These are phyloP conservation scores for Oxyria digyna DNA, from an alignment of 148 eudicot genomes.

Conservation along the genomic window DNA sequence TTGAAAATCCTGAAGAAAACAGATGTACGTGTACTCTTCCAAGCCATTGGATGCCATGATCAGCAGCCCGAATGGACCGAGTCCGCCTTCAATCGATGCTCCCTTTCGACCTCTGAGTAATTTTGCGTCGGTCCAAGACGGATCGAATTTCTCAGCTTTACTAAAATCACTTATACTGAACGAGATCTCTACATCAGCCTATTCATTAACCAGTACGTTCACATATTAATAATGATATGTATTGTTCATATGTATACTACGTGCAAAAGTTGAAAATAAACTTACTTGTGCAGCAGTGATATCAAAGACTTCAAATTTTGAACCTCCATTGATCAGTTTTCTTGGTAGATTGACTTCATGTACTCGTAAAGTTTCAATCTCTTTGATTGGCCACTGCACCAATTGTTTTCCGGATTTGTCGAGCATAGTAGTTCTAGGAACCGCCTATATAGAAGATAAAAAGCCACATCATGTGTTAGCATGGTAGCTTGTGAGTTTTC, in stretches of 20 bases:
- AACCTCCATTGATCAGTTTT: no score
- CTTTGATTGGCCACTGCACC: slow-evolving; percentile 63
- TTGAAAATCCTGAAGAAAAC: slow-evolving; percentile 30
- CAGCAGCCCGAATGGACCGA: slow-evolving; percentile 29
- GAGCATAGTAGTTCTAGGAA: slow-evolving; percentile 52
- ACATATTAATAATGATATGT: no score
- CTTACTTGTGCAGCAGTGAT: background rate
- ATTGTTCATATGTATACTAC: no score
- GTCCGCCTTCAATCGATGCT: slow-evolving; percentile 12
- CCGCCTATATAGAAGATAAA: slow-evolving; percentile 21
- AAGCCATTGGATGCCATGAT: slow-evolving; percentile 19
- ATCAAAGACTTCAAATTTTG: no score
- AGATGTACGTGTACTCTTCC: slow-evolving; percentile 27
- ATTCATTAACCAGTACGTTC: background rate
- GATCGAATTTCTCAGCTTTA: slow-evolving; percentile 32
- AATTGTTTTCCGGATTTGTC: slow-evolving; percentile 38
- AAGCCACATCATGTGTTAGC: no score
- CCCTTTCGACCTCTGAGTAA: slow-evolving; percentile 31
- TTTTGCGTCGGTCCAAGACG: slow-evolving; percentile 38
- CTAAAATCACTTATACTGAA: slow-evolving; percentile 32
- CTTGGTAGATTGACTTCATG: no score
- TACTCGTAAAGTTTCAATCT: slow-evolving; percentile 30
- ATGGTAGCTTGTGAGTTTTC: no score
- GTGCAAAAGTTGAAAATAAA: no score
- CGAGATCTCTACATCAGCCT: slow-evolving; percentile 55